A percentile compares a stretch with the other conserved stretches of the same genome.
Conservation (phyloP, 192 early-diverging fungal genomes). For the Haplosporangium gracile region DNA sequence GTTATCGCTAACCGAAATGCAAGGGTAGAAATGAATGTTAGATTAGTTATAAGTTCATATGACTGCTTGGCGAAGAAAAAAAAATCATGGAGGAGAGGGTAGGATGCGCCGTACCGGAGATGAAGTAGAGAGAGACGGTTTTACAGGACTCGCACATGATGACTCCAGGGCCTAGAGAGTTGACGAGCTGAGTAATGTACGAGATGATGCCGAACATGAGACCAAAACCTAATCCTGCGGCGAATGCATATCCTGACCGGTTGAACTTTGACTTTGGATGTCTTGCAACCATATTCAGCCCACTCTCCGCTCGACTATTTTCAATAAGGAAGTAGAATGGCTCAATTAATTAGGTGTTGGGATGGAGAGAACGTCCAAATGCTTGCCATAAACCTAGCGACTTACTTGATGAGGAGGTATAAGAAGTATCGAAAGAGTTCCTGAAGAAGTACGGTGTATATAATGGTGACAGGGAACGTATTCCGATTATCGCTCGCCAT, state of each 20-base stretch:
- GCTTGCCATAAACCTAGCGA: neutral
- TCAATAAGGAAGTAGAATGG: neutral
- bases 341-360: no score
- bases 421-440: slow-evolving; percentile 78
- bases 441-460: slow-evolving; percentile 73
- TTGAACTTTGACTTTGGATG: slow-evolving; percentile 79
- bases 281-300: slow-evolving; percentile 70
- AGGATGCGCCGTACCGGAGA: slow-evolving; percentile 67
- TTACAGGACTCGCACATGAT: slow-evolving; percentile 77
- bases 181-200: slow-evolving; percentile 73
- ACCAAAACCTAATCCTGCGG: slow-evolving; percentile 82
- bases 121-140: slow-evolving; percentile 69
- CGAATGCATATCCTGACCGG: slow-evolving; percentile 71
- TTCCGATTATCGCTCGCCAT: slow-evolving; percentile 57
- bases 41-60: neutral
- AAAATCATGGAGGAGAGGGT: neutral
- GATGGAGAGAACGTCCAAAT: neutral
- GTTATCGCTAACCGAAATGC: slow-evolving; percentile 67
- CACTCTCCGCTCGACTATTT: slow-evolving; percentile 74
- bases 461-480: slow-evolving; percentile 62
- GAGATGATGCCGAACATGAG: slow-evolving; percentile 77
- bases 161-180: slow-evolving; percentile 80
- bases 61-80: neutral
- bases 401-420: slow-evolving; percentile 67
- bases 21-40: neutral